These are phyloP conservation scores for Jatropha curcas DNA, from an alignment of 345 rosid species.

Conservation along the genomic window DNA sequence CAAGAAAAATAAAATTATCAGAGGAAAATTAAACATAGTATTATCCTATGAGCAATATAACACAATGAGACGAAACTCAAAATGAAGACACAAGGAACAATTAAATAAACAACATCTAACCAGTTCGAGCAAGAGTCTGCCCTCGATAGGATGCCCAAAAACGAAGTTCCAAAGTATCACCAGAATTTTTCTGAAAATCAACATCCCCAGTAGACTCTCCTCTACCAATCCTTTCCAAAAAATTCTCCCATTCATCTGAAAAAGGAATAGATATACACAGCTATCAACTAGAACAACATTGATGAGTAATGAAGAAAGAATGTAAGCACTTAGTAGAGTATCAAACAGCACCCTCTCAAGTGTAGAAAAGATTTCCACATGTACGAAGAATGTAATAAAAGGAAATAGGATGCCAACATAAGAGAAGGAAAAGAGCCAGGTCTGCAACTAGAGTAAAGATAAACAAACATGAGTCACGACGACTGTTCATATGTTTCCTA, in stretches of 20 bases:
- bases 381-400: not conserved
- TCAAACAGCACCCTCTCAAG: not conserved
- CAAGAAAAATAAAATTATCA: constrained; percentile 24
- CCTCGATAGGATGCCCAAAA: constrained; percentile 99
- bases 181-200: constrained; percentile 72
- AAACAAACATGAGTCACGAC: not conserved
- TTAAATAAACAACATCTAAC: constrained; percentile 36
- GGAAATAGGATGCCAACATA: not conserved
- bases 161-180: constrained; percentile 91
- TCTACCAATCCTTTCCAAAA: constrained; percentile 86
- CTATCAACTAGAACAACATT: constrained; percentile 9
- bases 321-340: not conserved
- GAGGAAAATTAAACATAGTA: constrained; percentile 14
- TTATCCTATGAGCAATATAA: constrained; percentile 16
- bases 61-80: constrained; percentile 4
- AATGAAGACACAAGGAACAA: not conserved
- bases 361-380: not conserved
- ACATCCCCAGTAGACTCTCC: constrained; percentile 63
- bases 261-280: constrained; percentile 1
- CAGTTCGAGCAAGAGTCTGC: constrained; percentile 95
- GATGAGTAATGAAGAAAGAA: not conserved
- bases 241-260: constrained; percentile 98
- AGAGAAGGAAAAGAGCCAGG: not conserved
- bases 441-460: not conserved
- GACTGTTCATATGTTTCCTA: not conserved